A percentile compares a stretch with the other conserved stretches of the same genome.
phyloP scores from a whole-genome alignment of 2,329 filamentous ascomycete genomes.

The Cercospora sp. region DNA sequence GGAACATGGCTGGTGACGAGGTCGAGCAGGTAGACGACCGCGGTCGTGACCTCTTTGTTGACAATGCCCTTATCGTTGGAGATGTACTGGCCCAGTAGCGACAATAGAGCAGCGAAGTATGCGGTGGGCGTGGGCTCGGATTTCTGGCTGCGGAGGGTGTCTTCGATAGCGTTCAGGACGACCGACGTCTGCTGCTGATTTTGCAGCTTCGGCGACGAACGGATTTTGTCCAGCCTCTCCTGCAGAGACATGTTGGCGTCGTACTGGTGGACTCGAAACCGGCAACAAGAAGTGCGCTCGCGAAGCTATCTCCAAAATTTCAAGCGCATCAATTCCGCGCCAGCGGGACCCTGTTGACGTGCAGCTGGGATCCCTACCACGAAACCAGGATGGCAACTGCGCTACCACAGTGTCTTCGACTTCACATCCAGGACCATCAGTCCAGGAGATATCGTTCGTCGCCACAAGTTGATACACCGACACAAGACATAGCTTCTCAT shows the following conservation, averaged over 20 bases:
- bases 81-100: constrained; percentile 77
- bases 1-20: constrained; percentile 83
- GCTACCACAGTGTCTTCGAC: background rate
- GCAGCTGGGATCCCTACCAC: background rate
- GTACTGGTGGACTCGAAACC: background rate
- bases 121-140: constrained; percentile 80
- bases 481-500: background rate
- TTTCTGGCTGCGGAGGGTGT: constrained; percentile 86
- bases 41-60: constrained; percentile 79
- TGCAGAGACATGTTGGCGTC: constrained; percentile 60
- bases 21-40: constrained; percentile 94
- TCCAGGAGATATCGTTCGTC: too few species aligned
- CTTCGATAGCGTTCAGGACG: constrained; percentile 86
- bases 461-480: background rate
- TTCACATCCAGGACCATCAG: background rate
- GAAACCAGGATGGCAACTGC: background rate
- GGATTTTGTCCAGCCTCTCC: constrained; percentile 96
- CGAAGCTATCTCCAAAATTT: constrained; percentile 4
- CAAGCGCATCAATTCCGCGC: constrained; percentile 1
- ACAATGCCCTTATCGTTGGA: constrained; percentile 61
- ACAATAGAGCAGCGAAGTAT: constrained; percentile 93
- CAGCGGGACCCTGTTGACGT: background rate
- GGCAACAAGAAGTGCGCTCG: background rate
- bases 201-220: constrained; percentile 85
- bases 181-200: constrained; percentile 90